These are phyloP conservation scores for Geotrichum citri-aurantii DNA, from an alignment of 1,139 yeast species.

Conservation along the genomic window DNA sequence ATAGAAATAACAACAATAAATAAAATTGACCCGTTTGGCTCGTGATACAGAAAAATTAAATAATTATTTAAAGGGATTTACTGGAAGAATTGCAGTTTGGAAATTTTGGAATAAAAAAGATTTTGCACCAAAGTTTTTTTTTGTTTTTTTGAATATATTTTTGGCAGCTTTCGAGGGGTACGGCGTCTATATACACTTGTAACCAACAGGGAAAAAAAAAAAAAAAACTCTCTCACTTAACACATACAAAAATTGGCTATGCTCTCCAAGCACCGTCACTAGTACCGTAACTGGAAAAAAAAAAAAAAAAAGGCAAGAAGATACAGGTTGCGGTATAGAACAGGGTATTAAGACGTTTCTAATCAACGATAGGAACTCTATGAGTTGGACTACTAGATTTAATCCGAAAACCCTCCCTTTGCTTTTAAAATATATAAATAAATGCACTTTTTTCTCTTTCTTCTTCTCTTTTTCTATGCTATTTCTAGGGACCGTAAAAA, in stretches of 20 bases:
- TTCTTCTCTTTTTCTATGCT: background rate
- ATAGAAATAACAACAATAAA: slow-evolving; percentile 16
- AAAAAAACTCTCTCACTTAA: background rate
- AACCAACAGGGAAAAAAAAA: background rate
- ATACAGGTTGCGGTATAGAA: background rate
- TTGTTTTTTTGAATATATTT: too few relatives aligned
- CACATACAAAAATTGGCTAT: background rate
- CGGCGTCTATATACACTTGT: background rate
- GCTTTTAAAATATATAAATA: background rate
- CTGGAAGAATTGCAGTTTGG: background rate
- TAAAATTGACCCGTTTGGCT: slow-evolving; percentile 16
- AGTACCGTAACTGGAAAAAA: background rate
- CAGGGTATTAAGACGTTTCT: background rate
- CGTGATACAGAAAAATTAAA: background rate
- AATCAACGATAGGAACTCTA: too few relatives aligned
- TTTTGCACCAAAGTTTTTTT: background rate
- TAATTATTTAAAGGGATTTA: background rate
- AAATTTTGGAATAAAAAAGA: background rate
- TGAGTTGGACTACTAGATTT: background rate
- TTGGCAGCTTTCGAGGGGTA: background rate
- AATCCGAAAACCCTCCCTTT: background rate
- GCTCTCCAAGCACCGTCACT: background rate
- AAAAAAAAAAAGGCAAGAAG: background rate
- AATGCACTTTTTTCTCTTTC: background rate
- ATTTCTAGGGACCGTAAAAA: background rate